Base-by-base conservation (phyloP, 1,284 basidiomycete genomes). In the Pseudozyma sp. region DNA sequence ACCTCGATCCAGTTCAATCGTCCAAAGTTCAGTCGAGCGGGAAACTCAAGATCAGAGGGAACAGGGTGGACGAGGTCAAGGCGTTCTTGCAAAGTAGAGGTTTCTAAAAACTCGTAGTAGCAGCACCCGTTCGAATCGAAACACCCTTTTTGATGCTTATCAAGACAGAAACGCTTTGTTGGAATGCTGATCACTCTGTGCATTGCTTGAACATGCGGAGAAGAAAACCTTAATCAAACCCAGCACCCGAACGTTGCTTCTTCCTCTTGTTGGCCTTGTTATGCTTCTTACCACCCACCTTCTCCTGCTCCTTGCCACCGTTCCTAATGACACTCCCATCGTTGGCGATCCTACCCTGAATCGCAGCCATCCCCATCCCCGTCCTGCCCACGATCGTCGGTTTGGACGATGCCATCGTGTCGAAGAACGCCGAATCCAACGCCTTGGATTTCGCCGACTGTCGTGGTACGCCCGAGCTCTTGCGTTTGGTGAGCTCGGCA, bases 401-500 rank as follows among this genome's bases (percentile, higher is more conserved):
- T 92, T 80, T 16, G 86, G 86, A 30, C 88, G 94, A 87, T 39
- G 88, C 83, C 75, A 92, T 90, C 30, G 87, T 87, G 49, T 88
- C 88, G 80, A 98, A 98, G 86, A 98, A 99, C 1, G 90, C 90
- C 46, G 88, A 87, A 81, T 99, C 96, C 16, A 99, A 78, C 4
- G 88, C 89, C 9, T 76, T 75, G 5, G 65, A 68, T 34, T 72
- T 68, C 0, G 68, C 65, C 39, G 58, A 60, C 34, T 65, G 63
- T 37, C 68, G 40, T 16, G 58, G 48, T 11, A 43, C 31, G 11
- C 39, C 49, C 7, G 48, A 35, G 5, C 40, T 50, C 43, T 39
- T 61, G 19, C 50, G 37, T 30, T 37, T 48, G 13, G 52, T 58
- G n/a, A 52, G 50, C 45, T 50, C 55, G 4, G 54, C 58, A 16